These are phyloP conservation scores for Backusella australiensis DNA, from an alignment of 192 early-diverging fungal species.

Conservation along the genomic window DNA sequence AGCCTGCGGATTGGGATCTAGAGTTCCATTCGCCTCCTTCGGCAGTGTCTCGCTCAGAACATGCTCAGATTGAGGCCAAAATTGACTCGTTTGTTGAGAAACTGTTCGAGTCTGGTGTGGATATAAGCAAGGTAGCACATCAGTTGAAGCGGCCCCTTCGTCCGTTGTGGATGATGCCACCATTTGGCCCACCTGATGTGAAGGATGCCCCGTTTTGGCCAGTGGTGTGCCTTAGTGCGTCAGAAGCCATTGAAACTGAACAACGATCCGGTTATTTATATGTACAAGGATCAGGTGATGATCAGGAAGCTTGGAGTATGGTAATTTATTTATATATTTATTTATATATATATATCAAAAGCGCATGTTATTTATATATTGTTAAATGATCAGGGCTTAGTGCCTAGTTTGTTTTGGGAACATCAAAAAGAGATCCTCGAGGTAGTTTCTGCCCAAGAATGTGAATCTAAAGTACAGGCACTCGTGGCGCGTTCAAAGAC, in stretches of 20 bases:
- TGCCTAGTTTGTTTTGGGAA: slow-evolving; percentile 66
- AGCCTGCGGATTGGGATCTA: slow-evolving; percentile 46
- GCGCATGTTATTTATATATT: neutral
- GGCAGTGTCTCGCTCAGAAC: slow-evolving; percentile 67
- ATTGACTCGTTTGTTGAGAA: slow-evolving; percentile 57
- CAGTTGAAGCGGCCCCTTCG: slow-evolving; percentile 66
- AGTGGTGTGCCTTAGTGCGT: slow-evolving; percentile 77
- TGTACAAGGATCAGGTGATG: slow-evolving; percentile 89
- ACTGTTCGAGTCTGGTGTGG: slow-evolving; percentile 50
- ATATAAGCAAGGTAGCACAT: slow-evolving; percentile 27
- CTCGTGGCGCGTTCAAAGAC: slow-evolving; percentile 30
- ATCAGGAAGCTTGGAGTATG: slow-evolving; percentile 82
- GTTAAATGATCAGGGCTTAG: slow-evolving; percentile 48
- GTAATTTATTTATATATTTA: slow-evolving; percentile 22
- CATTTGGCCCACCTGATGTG: slow-evolving; percentile 50
- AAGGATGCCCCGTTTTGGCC: slow-evolving; percentile 60
- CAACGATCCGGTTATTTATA: slow-evolving; percentile 59
- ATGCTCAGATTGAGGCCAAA: slow-evolving; percentile 57
- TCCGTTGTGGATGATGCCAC: slow-evolving; percentile 80
- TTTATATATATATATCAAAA: neutral
- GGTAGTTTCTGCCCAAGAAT: slow-evolving; percentile 27
- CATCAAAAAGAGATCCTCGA: slow-evolving; percentile 29
- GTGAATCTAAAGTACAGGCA: slow-evolving; percentile 36
- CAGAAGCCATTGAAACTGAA: slow-evolving; percentile 44
- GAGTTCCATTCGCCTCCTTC: slow-evolving; percentile 63